A percentile compares a stretch with the other conserved stretches of the same genome.
Conservation (phyloP, 495 filamentous ascomycete genomes). For the Poronia punctata region DNA sequence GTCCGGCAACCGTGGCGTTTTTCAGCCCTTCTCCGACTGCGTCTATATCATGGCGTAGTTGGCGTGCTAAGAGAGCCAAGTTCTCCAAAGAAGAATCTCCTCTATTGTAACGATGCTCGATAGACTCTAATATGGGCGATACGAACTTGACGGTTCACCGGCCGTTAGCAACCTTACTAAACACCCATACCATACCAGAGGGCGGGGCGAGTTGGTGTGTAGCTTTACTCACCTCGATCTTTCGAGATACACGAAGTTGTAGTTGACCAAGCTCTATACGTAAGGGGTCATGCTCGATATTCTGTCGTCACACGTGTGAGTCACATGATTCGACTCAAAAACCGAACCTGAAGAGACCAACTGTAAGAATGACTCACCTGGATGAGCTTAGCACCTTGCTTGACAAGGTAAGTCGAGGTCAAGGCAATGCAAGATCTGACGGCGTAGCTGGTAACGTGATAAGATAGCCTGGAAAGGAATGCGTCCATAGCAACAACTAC, state of each 20-base stretch:
- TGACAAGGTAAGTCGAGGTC: slow-evolving; percentile 78
- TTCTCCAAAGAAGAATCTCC: slow-evolving; percentile 94
- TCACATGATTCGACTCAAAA: too few species aligned
- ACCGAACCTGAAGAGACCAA: too few species aligned
- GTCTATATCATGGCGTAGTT: slow-evolving; percentile 83
- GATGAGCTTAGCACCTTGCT: slow-evolving; percentile 71
- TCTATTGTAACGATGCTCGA: slow-evolving; percentile 35
- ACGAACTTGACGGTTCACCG: slow-evolving; percentile 16
- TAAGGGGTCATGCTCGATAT: slow-evolving; percentile 21
- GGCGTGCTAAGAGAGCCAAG: slow-evolving; percentile 77
- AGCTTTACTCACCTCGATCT: slow-evolving; percentile 26
- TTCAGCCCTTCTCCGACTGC: slow-evolving; percentile 70
- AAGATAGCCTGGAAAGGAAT: slow-evolving; percentile 58
- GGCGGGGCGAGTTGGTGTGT: slow-evolving; percentile 3
- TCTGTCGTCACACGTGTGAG: slow-evolving; percentile 11
- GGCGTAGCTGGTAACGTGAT: slow-evolving; percentile 85
- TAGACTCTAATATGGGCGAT: slow-evolving; percentile 25
- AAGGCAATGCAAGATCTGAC: slow-evolving; percentile 85
- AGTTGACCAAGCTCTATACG: slow-evolving; percentile 19
- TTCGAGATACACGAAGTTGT: slow-evolving; percentile 22
- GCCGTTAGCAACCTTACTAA: slow-evolving; percentile 7
- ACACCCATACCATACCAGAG: background rate
- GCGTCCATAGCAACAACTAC: slow-evolving; percentile 59
- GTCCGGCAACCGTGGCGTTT: slow-evolving; percentile 63
- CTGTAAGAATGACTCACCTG: slow-evolving; percentile 46